A percentile compares a stretch with the other conserved stretches of the same genome.
phyloP scores from a whole-genome alignment of 2,329 filamentous ascomycete genomes.

The Cercospora beticola region DNA sequence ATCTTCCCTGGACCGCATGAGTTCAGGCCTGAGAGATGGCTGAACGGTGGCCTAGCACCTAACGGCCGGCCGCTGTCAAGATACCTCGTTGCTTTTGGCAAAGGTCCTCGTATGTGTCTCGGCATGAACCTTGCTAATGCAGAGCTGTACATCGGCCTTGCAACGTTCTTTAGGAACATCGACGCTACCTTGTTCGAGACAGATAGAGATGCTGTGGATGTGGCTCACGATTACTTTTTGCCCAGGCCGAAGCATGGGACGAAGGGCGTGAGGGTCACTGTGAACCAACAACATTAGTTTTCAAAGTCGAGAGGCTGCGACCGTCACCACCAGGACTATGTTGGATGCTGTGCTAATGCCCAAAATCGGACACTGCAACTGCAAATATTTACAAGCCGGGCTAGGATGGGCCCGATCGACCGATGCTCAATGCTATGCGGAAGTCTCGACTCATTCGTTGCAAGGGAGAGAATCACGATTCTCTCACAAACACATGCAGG shows the following conservation, averaged over 20 bases:
- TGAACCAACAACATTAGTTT: background rate
- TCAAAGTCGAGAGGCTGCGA: background rate
- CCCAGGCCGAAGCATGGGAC: background rate
- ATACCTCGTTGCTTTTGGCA: constrained; percentile 15
- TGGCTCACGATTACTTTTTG: background rate
- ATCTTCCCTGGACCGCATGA: constrained; percentile 18
- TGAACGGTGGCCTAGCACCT: constrained; percentile 7
- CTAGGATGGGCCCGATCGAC: background rate
- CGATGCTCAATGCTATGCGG: background rate
- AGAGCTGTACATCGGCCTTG: constrained; percentile 15
- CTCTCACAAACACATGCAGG: background rate
- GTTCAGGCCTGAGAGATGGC: background rate
- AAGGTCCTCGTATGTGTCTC: constrained; percentile 13
- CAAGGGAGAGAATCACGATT: background rate
- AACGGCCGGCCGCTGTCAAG: constrained; percentile 12
- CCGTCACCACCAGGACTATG: background rate
- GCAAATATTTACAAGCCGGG: background rate
- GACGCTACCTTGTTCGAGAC: background rate
- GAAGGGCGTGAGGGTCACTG: background rate
- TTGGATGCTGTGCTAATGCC: background rate
- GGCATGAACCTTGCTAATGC: constrained; percentile 17
- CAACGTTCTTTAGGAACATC: constrained; percentile 28
- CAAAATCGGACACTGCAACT: background rate
- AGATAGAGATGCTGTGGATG: background rate
- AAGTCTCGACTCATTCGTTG: background rate